These are phyloP conservation scores for Lactarius akahatsu DNA, from an alignment of 768 basidiomycete genomes.

Conservation along the genomic window DNA sequence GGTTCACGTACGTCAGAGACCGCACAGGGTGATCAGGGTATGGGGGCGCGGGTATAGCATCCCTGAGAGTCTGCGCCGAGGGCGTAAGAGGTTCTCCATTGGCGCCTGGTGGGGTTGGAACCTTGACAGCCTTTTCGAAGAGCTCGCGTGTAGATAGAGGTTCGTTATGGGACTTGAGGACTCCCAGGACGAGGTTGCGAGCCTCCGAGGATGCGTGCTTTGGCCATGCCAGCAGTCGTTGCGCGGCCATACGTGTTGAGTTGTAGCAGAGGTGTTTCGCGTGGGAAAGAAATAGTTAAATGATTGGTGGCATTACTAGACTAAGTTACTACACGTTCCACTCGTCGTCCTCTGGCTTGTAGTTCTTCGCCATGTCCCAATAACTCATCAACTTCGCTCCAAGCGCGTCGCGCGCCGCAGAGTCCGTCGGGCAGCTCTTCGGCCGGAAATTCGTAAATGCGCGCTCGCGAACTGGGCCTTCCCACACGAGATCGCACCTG, in stretches of 20 bases:
- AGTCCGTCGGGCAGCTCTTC: conserved; percentile 80
- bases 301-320: not conserved
- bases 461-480: conserved; percentile 82
- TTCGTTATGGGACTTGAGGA: conserved; percentile 28
- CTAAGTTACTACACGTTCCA: conserved; percentile 31
- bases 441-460: conserved; percentile 79
- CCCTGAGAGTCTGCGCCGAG: conserved; percentile 20
- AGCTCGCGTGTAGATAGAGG: conserved; percentile 35
- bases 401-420: conserved; percentile 79
- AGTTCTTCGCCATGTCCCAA: conserved; percentile 95
- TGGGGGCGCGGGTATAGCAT: conserved; percentile 43
- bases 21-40: conserved; percentile 49
- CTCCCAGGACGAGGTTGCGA: conserved; percentile 31
- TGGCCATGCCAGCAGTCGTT: conserved; percentile 8
- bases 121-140: conserved; percentile 33
- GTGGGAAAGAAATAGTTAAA: conserved; percentile 7
- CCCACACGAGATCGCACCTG: conserved; percentile 89
- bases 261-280: not conserved
- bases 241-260: conserved; percentile 11
- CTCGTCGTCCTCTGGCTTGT: conserved; percentile 80
- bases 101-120: conserved; percentile 12
- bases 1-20: conserved; percentile 48
- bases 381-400: conserved; percentile 84
- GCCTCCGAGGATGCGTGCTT: conserved; percentile 28
- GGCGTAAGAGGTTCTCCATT: conserved; percentile 7